phyloP scores from a whole-genome alignment of 768 basidiomycete species.

The Kwoniella dejecticola region DNA sequence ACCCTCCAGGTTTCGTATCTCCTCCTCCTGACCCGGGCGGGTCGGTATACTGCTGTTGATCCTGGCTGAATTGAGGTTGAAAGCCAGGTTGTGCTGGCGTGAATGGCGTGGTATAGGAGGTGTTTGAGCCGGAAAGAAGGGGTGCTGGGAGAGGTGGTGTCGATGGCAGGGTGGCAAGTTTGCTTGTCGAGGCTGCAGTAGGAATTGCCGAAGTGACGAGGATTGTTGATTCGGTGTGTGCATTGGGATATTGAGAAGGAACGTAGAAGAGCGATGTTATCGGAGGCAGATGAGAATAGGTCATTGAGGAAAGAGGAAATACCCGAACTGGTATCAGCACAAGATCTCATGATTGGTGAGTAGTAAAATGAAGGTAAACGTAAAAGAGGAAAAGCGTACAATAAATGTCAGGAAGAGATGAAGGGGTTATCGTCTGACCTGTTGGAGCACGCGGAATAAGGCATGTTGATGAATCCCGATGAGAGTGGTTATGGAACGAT shows the following conservation, averaged over 20 bases:
- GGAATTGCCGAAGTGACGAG: neutral
- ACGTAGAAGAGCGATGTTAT: neutral
- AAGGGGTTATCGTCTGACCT: too few relatives aligned
- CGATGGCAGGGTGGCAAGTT: slow-evolving; percentile 29
- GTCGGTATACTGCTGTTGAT: slow-evolving; percentile 8
- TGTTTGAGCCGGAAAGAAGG: neutral
- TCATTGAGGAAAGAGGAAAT: neutral
- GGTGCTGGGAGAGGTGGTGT: slow-evolving; percentile 32
- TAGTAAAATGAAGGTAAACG: neutral
- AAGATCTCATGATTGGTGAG: too few relatives aligned
- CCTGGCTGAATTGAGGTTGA: slow-evolving; percentile 16
- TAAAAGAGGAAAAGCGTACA: neutral
- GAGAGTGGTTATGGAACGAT: too few relatives aligned
- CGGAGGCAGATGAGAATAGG: neutral
- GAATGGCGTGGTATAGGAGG: slow-evolving; percentile 19
- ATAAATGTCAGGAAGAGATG: neutral
- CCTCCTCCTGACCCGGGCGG: slow-evolving; percentile 20
- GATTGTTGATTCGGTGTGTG: neutral
- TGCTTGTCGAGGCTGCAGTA: slow-evolving; percentile 29
- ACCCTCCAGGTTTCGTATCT: slow-evolving; percentile 7
- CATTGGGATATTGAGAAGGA: neutral
- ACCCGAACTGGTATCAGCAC: too few relatives aligned
- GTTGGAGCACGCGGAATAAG: neutral
- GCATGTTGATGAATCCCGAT: neutral
- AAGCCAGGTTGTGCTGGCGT: slow-evolving; percentile 18